Percentiles rank a stretch among this genome's conserved stretches.
phyloP scores from a whole-genome alignment of 164 flowering plant genomes.

The Brasenia schreberi region DNA sequence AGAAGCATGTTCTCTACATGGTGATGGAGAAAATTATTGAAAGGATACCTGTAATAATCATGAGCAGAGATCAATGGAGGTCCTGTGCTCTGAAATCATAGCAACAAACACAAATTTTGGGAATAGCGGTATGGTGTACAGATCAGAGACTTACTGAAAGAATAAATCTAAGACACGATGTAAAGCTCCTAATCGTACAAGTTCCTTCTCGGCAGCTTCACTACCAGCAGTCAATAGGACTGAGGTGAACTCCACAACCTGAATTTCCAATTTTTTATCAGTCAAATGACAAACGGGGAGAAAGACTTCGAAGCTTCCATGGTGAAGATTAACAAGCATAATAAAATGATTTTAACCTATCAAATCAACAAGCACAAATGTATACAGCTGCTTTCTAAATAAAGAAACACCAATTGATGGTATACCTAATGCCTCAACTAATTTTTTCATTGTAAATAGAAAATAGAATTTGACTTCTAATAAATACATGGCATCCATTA shows the following conservation, averaged over 20 bases:
- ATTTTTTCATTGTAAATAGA: no score
- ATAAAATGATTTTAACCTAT: no score
- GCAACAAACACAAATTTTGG: background rate
- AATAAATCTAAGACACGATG: conserved; percentile 58
- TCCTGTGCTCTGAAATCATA: background rate
- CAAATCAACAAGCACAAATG: no score
- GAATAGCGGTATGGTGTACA: background rate
- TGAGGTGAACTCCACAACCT: conserved; percentile 87
- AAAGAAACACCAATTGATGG: no score
- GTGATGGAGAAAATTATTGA: conserved; percentile 82
- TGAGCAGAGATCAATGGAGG: no score
- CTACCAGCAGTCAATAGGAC: conserved; percentile 61
- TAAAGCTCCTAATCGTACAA: conserved; percentile 66
- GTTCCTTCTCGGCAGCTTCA: conserved; percentile 81
- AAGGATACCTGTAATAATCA: conserved; percentile 65
- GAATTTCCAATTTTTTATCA: conserved; percentile 7
- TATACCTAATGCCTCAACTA: no score
- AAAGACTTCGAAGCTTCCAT: no score
- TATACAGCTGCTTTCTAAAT: no score
- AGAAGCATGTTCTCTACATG: conserved; percentile 62
- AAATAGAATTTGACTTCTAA: no score
- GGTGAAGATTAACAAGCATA: no score
- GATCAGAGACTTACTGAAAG: conserved; percentile 53
- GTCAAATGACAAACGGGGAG: no score
- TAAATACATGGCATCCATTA: no score